phyloP scores from a whole-genome alignment of 2,329 filamentous ascomycete species.

The Colletotrichum tabaci region DNA sequence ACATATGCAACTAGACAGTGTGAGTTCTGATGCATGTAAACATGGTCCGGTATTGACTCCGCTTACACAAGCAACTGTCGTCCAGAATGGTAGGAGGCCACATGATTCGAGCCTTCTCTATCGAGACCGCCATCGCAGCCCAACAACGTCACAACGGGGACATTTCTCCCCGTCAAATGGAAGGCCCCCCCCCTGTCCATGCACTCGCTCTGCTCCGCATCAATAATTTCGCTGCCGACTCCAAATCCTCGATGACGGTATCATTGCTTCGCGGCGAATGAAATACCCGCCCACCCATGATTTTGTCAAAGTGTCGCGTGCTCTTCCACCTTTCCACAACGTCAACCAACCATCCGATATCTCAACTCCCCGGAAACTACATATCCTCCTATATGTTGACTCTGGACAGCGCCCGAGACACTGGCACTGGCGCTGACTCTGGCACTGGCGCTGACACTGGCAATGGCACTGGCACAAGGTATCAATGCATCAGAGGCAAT shows the following conservation, averaged over 20 bases:
- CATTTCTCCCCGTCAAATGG: background rate
- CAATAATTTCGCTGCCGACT: background rate
- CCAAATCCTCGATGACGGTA: conserved; percentile 27
- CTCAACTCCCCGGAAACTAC: background rate
- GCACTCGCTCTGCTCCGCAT: background rate
- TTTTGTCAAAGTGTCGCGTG: conserved; percentile 25
- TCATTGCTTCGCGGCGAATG: conserved; percentile 20
- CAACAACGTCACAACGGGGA: background rate
- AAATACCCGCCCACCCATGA: no score
- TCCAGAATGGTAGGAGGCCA: conserved; percentile 13
- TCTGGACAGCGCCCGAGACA: background rate
- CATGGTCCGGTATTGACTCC: background rate
- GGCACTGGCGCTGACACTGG: background rate
- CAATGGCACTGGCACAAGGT: background rate
- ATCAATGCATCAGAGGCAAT: background rate
- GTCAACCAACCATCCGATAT: conserved; percentile 13
- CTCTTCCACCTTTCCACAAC: background rate
- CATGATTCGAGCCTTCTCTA: conserved; percentile 7
- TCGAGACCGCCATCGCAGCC: background rate
- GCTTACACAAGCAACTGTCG: background rate
- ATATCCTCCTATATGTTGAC: background rate
- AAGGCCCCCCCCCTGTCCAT: background rate
- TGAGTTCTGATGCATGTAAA: background rate
- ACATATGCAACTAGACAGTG: background rate
- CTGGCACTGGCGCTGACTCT: background rate